phyloP scores from a whole-genome alignment of 1,284 basidiomycete genomes.

The Trichosporon inkin region DNA sequence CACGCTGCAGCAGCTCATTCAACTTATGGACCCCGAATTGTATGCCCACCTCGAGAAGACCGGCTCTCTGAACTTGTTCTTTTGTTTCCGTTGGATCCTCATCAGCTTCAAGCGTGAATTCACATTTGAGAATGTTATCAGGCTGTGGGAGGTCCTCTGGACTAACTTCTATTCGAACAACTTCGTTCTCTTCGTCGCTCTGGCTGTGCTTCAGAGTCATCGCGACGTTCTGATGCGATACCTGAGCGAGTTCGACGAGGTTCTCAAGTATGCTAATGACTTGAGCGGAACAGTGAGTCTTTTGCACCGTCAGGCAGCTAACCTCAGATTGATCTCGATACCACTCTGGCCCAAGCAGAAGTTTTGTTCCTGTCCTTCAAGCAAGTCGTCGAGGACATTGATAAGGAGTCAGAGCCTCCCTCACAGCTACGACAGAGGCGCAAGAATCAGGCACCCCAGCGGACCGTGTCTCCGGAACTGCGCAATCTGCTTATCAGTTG shows the following conservation, averaged over 20 bases:
- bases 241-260: slow-evolving; percentile 65
- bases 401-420: slow-evolving; percentile 44
- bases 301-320: background rate
- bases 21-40: slow-evolving; percentile 88
- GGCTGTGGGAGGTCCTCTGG: slow-evolving; percentile 93
- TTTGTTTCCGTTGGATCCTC: slow-evolving; percentile 80
- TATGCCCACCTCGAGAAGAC: slow-evolving; percentile 81
- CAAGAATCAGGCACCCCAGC: background rate
- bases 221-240: slow-evolving; percentile 90
- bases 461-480: slow-evolving; percentile 18
- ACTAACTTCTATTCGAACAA: slow-evolving; percentile 81
- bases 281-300: slow-evolving; percentile 68
- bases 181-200: slow-evolving; percentile 90
- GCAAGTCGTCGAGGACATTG: slow-evolving; percentile 73
- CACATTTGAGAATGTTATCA: slow-evolving; percentile 77
- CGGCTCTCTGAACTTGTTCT: slow-evolving; percentile 91
- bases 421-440: background rate
- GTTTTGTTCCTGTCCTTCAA: slow-evolving; percentile 66
- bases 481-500: slow-evolving; percentile 21
- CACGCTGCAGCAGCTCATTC: slow-evolving; percentile 82
- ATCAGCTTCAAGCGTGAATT: slow-evolving; percentile 96
- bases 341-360: slow-evolving; percentile 86
- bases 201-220: slow-evolving; percentile 90
- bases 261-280: slow-evolving; percentile 92
- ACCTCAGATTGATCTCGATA: slow-evolving; percentile 72